phyloP scores from a whole-genome alignment of 2,329 filamentous ascomycete genomes.

The Alternaria gansuensis region DNA sequence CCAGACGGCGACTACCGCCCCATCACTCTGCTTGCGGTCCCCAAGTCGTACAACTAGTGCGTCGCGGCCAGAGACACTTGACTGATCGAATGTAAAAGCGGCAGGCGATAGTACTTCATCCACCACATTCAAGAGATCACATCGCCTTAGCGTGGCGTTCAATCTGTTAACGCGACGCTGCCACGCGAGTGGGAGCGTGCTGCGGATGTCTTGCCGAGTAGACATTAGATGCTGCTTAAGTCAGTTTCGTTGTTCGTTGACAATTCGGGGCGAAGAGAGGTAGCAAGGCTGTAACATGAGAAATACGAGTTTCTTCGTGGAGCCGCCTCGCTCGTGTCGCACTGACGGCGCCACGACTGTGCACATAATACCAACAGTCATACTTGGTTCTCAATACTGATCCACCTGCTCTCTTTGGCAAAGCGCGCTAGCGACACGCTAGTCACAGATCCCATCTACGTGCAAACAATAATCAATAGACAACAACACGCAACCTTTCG shows the following conservation, averaged over 20 bases:
- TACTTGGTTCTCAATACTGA: not conserved
- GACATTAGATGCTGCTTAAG: not conserved
- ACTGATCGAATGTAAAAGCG: not conserved
- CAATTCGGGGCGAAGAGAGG: not conserved
- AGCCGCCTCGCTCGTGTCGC: too few species aligned
- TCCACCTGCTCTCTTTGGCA: not conserved
- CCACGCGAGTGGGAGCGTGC: not conserved
- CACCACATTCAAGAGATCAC: not conserved
- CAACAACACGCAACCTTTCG: not conserved
- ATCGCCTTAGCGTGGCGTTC: not conserved
- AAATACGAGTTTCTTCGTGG: too few species aligned
- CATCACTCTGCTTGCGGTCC: not conserved
- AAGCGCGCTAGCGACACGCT: slow-evolving; percentile 5
- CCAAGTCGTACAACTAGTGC: not conserved
- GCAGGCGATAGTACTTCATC: not conserved
- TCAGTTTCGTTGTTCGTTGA: not conserved
- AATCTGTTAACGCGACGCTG: slow-evolving; percentile 7
- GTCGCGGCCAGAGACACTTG: not conserved
- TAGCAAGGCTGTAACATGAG: too few species aligned
- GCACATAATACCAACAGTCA: too few species aligned
- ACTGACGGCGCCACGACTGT: too few species aligned
- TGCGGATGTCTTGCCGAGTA: not conserved
- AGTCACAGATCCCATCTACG: not conserved
- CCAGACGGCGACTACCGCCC: not conserved
- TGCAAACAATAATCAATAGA: not conserved